These are phyloP conservation scores for Entoloma clypeatum DNA, from an alignment of 1,284 basidiomycete species.

Conservation along the genomic window DNA sequence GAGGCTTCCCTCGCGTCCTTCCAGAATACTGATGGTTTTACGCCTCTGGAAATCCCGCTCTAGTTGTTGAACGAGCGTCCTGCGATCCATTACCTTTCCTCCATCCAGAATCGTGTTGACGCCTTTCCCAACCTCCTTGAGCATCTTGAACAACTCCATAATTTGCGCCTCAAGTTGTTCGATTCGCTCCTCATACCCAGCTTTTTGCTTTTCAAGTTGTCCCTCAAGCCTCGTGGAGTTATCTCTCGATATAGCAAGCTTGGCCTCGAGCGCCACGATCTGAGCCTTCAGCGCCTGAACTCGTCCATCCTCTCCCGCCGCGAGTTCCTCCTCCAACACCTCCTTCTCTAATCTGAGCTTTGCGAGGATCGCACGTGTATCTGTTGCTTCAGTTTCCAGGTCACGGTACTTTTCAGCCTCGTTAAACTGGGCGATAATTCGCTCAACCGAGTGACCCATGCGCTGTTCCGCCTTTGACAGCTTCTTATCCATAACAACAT, in stretches of 20 bases:
- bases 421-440: slow-evolving; percentile 87
- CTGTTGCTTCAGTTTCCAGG: slow-evolving; percentile 76
- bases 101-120: slow-evolving; percentile 71
- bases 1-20: slow-evolving; percentile 54
- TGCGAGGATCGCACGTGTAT: slow-evolving; percentile 61
- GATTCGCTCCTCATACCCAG: slow-evolving; percentile 84
- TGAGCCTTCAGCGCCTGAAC: slow-evolving; percentile 81
- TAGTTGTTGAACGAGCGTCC: slow-evolving; percentile 75
- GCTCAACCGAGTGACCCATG: slow-evolving; percentile 86
- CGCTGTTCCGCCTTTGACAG: slow-evolving; percentile 81
- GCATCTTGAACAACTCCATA: slow-evolving; percentile 90
- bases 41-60: slow-evolving; percentile 82
- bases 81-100: slow-evolving; percentile 72
- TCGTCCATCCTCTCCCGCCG: slow-evolving; percentile 77
- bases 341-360: slow-evolving; percentile 72
- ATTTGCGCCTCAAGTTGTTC: slow-evolving; percentile 89
- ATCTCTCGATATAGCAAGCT: slow-evolving; percentile 75
- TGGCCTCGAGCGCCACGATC: slow-evolving; percentile 74
- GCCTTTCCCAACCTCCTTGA: slow-evolving; percentile 78
- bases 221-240: slow-evolving; percentile 73
- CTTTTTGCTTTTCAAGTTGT: slow-evolving; percentile 79
- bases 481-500: slow-evolving; percentile 92
- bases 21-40: slow-evolving; percentile 83
- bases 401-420: slow-evolving; percentile 84
- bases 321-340: slow-evolving; percentile 75